Base-by-base conservation (phyloP, 1,139 yeast species). In the Pichia cactophila region DNA sequence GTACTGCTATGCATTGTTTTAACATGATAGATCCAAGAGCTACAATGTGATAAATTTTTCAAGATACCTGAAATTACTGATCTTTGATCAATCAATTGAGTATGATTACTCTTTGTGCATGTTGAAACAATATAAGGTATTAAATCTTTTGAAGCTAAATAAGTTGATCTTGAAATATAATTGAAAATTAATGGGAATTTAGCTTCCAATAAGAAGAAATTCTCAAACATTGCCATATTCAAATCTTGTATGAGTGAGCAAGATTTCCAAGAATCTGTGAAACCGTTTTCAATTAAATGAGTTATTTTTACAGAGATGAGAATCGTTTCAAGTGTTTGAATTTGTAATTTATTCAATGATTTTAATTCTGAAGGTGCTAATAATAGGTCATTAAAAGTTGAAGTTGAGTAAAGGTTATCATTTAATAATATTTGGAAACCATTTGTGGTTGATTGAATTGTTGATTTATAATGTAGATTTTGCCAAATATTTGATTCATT, bases 141-240 rank as follows among this genome's bases (percentile, higher is more conserved):
- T 1, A 53, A 47, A 9, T 43, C 38, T 14, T 45, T 49, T 6
- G 53, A 45, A 14, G 48, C 33, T 10, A 17, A 20, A 38, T 57
- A 50, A 11, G 51, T 55, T 2, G 45, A 38, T 35, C 67, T 46
- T 12, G 62, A 52, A 35, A 57, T 46, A 48, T 53, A 58, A 17
- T 60, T 60, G 41, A 62, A 62, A 16, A 55, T 54, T 23, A 63
- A 42, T 2, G 67, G 67, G 26, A 53, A 51, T 3, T 41, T 31
- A 5, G 23, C n/a, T 23, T 51, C 52, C n/a, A 56, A 43, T 3
- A 47, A 23, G 2, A 46, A 4, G n/a, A 45, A 54, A 14, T 49
- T 43, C 41, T 53, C 43, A 33, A 58, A 45, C 42, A 56, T 26
- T 14, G 49, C 17, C 39, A 47, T 52, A 43, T 56, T 58, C 12